These are phyloP conservation scores for Candida rishiriensis DNA, from an alignment of 805 yeast species.

Conservation along the genomic window DNA sequence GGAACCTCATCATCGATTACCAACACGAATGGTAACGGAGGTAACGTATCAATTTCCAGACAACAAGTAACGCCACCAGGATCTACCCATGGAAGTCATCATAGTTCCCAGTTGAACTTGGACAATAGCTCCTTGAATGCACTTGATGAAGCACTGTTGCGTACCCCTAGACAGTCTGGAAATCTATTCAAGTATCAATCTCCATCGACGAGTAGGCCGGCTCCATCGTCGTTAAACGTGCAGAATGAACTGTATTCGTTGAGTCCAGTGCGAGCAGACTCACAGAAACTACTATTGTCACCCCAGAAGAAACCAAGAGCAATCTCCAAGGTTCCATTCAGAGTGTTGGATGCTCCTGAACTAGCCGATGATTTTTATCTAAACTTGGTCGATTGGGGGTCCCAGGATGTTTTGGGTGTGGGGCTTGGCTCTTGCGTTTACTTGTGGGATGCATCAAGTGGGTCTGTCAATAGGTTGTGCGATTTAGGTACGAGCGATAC, in stretches of 20 bases:
- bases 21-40: constrained; percentile 2
- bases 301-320: constrained; percentile 78
- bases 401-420: constrained; percentile 82
- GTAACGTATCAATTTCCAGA: constrained; percentile 11
- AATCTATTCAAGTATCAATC: constrained; percentile 74
- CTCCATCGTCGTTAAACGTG: constrained; percentile 53
- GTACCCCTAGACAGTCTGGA: constrained; percentile 36
- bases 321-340: constrained; percentile 81
- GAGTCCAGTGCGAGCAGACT: constrained; percentile 86
- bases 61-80: constrained; percentile 27
- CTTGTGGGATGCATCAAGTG: constrained; percentile 84
- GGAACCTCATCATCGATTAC: background rate
- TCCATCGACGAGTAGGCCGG: constrained; percentile 59
- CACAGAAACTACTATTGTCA: constrained; percentile 71
- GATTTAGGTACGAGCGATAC: constrained; percentile 61
- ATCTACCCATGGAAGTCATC: constrained; percentile 14
- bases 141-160: constrained; percentile 18
- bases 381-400: constrained; percentile 93
- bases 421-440: constrained; percentile 87
- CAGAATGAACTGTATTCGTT: constrained; percentile 74
- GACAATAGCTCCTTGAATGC: constrained; percentile 6
- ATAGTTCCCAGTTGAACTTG: constrained; percentile 14
- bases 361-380: constrained; percentile 90
- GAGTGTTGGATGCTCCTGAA: constrained; percentile 95
- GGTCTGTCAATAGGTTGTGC: constrained; percentile 76